Evolutionary conservation across 805 yeast genomes (phyloP).

Genomic region (Kodamaea nitidulidarum): DNA sequence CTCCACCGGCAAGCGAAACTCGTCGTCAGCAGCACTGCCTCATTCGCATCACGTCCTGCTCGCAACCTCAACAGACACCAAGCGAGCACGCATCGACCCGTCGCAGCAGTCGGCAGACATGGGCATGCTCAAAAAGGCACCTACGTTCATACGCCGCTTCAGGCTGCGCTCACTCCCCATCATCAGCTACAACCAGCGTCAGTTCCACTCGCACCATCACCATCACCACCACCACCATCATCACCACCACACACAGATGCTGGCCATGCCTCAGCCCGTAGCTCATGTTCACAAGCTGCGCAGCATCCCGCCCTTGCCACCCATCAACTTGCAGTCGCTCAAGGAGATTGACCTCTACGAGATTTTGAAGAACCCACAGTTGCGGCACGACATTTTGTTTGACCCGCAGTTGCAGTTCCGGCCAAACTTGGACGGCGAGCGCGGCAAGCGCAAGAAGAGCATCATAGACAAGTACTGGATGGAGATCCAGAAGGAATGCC

Average conservation of each 20-base stretch:
- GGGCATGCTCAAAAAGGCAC: slow-evolving; percentile 19
- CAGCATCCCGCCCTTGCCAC: slow-evolving; percentile 58
- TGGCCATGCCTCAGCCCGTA: not conserved
- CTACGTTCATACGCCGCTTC: slow-evolving; percentile 32
- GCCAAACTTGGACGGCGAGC: slow-evolving; percentile 86
- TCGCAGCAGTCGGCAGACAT: slow-evolving; percentile 1
- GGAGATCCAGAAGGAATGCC: slow-evolving; percentile 67
- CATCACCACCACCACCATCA: slow-evolving; percentile 11
- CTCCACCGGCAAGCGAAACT: slow-evolving; percentile 10
- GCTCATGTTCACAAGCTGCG: slow-evolving; percentile 5
- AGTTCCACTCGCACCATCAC: slow-evolving; percentile 14
- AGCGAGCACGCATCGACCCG: slow-evolving; percentile 20
- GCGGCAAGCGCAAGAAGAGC: slow-evolving; percentile 73
- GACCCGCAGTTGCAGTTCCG: slow-evolving; percentile 91
- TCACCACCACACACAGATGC: slow-evolving; percentile 4
- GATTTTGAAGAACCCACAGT: slow-evolving; percentile 84
- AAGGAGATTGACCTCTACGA: slow-evolving; percentile 86
- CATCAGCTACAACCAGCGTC: slow-evolving; percentile 29
- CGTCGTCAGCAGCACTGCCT: slow-evolving; percentile 15
- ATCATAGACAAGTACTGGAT: slow-evolving; percentile 82
- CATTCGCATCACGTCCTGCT: slow-evolving; percentile 6
- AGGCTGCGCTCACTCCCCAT: slow-evolving; percentile 41
- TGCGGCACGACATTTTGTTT: slow-evolving; percentile 87
- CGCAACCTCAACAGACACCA: slow-evolving; percentile 13
- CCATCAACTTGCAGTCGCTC: slow-evolving; percentile 74